These are phyloP conservation scores for Boletus rubescentipes DNA, from an alignment of 768 basidiomycete genomes.

Conservation along the genomic window DNA sequence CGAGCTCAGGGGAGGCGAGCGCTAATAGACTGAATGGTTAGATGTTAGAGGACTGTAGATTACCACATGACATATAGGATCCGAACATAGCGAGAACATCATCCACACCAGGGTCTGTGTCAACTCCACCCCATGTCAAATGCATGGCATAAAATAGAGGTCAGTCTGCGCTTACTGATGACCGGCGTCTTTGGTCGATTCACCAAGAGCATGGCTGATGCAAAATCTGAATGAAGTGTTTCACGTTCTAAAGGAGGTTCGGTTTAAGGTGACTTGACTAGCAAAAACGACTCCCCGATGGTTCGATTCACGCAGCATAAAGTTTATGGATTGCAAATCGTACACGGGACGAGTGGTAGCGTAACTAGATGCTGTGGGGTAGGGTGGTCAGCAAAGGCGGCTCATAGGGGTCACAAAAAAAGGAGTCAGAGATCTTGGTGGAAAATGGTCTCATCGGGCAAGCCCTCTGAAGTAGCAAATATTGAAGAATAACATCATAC, in stretches of 20 bases:
- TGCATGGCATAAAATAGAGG: background rate
- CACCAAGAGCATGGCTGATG: conserved; percentile 13
- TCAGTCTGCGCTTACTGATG: conserved; percentile 53
- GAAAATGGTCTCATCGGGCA: conserved; percentile 59
- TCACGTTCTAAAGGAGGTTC: background rate
- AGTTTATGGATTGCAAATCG: background rate
- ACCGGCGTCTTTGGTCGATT: conserved; percentile 46
- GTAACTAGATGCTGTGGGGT: background rate
- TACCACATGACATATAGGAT: background rate
- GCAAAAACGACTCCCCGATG: background rate
- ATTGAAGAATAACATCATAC: conserved; percentile 49
- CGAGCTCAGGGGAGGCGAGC: conserved; percentile 78
- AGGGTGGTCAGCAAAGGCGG: conserved; percentile 10
- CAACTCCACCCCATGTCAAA: conserved; percentile 47
- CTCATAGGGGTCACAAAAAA: background rate
- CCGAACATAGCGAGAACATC: conserved; percentile 76
- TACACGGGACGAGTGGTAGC: background rate
- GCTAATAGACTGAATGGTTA: conserved; percentile 62
- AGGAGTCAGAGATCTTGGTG: conserved; percentile 71
- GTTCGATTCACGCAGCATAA: background rate
- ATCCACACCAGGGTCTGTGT: conserved; percentile 87
- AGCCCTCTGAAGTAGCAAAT: conserved; percentile 71
- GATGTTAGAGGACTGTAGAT: background rate
- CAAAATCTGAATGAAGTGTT: no score
- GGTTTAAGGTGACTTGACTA: background rate